Base-by-base conservation (phyloP, 192 early-diverging fungal species). In the Phycomyces blakesleeanus region DNA sequence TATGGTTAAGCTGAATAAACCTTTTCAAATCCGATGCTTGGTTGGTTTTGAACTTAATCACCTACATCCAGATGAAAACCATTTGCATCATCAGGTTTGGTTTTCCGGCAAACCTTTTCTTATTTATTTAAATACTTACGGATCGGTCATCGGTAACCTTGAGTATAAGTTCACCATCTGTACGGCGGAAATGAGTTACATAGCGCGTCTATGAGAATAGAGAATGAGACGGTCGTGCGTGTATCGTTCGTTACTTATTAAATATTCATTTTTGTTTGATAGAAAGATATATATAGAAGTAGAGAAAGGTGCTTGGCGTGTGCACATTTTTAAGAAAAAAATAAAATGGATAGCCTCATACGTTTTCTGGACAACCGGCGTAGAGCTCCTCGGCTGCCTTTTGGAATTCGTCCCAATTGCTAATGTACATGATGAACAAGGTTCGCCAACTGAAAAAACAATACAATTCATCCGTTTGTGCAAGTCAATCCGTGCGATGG, bases 321-420 rank as follows among this genome's bases (percentile, higher is more conserved):
- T 60, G 4, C 22, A n/a, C 39, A 20, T 68, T n/a, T 42, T 15
- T 63, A 27, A 65, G 3, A 39, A 10, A 8, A 49, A 0, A 15
- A 8, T 29, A 22, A 18, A 37, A 12, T 5, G 37, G 14, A n/a
- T n/a, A n/a, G 20, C 18, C 27, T 24, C 61, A 69, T 79, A 90
- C 89, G 67, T 63, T 72, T 42, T 80, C 74, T 20, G 89, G 89
- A 5, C 79, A 82, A 22, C 67, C 42, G 16, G 61, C 37, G 67
- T 91, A 91, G 37, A 91, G 75, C 20, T 89, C 83, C 57, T 90
- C 89, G 27, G 81, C 85, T 15, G 86, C 87, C 55, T 83, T 80
- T 73, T 91, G 84, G 64, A 86, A 91, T 37, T 90, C 82, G 59
- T 90, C 87, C 88, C 88, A 91, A 21, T 66, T 68, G 12, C 79